Evolutionary conservation across 2,329 filamentous ascomycete genomes (phyloP).

Genomic region (Didymella glomerata): DNA sequence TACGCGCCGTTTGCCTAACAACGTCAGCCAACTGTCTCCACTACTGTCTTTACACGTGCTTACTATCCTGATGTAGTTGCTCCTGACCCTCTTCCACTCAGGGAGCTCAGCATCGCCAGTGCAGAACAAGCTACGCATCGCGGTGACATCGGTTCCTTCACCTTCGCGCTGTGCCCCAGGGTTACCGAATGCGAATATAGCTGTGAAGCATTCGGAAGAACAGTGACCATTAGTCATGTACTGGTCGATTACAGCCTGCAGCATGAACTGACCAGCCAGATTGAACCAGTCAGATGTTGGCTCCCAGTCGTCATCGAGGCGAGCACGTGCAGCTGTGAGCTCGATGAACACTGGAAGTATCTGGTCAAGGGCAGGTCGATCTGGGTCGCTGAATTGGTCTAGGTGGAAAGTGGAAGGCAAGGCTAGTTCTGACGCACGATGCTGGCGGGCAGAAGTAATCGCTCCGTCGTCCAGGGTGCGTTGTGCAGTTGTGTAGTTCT

Average conservation of each 20-base stretch:
- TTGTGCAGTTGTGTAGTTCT: conserved; percentile 27
- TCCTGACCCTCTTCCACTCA: conserved; percentile 51
- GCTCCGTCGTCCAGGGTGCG: background rate
- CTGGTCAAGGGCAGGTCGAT: conserved; percentile 51
- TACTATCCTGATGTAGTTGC: conserved; percentile 45
- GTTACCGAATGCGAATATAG: conserved; percentile 58
- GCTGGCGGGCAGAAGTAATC: conserved; percentile 27
- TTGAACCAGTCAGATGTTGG: conserved; percentile 56
- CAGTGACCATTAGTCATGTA: conserved; percentile 52
- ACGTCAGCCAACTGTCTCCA: conserved; percentile 7
- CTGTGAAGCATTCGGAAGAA: conserved; percentile 50
- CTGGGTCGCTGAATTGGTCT: conserved; percentile 42
- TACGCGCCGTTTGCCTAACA: background rate
- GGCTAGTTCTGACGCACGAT: conserved; percentile 36
- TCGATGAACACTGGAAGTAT: conserved; percentile 60
- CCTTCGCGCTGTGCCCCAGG: conserved; percentile 34
- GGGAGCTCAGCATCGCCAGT: conserved; percentile 41
- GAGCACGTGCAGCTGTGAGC: conserved; percentile 57
- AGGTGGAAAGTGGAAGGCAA: conserved; percentile 34
- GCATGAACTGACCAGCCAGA: conserved; percentile 58
- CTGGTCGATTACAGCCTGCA: conserved; percentile 61
- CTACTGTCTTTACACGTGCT: background rate
- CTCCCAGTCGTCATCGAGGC: conserved; percentile 43
- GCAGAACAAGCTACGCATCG: conserved; percentile 49
- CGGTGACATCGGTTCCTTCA: conserved; percentile 41